Evolutionary conservation across 441 rosid species (phyloP).

Genomic region (Flueggea neowawraea): DNA sequence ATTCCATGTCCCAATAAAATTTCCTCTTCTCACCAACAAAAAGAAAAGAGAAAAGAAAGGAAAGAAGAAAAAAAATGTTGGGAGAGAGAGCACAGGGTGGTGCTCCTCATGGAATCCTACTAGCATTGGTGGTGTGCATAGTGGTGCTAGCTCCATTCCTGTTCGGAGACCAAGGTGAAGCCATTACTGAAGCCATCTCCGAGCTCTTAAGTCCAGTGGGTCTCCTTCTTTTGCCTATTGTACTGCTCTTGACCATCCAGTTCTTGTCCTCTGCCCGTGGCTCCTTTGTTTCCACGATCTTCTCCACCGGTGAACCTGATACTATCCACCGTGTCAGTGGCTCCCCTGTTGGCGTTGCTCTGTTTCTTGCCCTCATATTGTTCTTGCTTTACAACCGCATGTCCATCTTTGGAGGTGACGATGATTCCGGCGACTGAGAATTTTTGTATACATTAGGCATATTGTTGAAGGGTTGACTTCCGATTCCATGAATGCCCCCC

Average conservation of each 20-base stretch:
- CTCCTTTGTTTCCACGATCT: constrained; percentile 51
- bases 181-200: constrained; percentile 68
- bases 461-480: neutral
- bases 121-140: constrained; percentile 62
- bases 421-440: constrained; percentile 52
- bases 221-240: constrained; percentile 71
- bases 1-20: neutral
- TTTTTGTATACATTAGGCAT: constrained; percentile 9
- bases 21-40: neutral
- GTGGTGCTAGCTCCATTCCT: constrained; percentile 76
- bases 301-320: constrained; percentile 78
- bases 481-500: neutral
- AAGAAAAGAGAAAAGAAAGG: neutral
- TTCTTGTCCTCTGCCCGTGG: constrained; percentile 90
- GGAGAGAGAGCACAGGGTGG: constrained; percentile 38
- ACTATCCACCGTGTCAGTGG: constrained; percentile 81
- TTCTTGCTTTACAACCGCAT: constrained; percentile 68
- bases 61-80: constrained; percentile 25
- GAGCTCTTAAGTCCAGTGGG: constrained; percentile 87
- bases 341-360: constrained; percentile 83
- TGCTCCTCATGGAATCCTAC: constrained; percentile 74
- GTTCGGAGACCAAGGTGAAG: constrained; percentile 83
- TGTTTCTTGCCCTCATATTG: constrained; percentile 57
- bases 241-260: constrained; percentile 77
- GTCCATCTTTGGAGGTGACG: constrained; percentile 81